These are phyloP conservation scores for Mediolabrus comicus DNA, from an alignment of 108 stramenopile genomes.

Conservation along the genomic window DNA sequence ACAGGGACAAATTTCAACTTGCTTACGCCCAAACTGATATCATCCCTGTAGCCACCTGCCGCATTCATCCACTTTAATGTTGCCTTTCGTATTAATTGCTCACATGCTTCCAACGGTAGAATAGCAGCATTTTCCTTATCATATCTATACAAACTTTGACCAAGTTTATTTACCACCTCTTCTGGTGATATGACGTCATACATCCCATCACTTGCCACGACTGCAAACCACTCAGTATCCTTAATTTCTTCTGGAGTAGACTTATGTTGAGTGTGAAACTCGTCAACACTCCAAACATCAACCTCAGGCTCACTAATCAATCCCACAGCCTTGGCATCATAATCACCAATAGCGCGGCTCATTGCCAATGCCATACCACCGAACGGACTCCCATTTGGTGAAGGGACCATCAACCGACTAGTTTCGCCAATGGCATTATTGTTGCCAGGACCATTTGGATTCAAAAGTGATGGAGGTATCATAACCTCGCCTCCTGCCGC, in stretches of 20 bases:
- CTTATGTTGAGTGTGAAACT: constrained; percentile 9
- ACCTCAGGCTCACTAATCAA: constrained; percentile 69
- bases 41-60: constrained; percentile 26
- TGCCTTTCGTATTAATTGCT: constrained; percentile 40
- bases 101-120: constrained; percentile 24
- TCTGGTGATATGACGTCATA: constrained; percentile 47
- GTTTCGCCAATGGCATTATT: constrained; percentile 6
- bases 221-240: constrained; percentile 45
- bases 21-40: constrained; percentile 37
- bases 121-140: background rate
- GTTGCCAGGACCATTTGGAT: background rate
- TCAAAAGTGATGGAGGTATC: constrained; percentile 35
- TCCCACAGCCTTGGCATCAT: constrained; percentile 59
- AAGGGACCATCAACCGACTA: constrained; percentile 46
- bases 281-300: constrained; percentile 54
- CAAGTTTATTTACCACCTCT: constrained; percentile 18
- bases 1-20: constrained; percentile 18
- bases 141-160: constrained; percentile 27
- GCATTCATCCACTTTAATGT: constrained; percentile 23
- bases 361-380: constrained; percentile 64
- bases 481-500: constrained; percentile 57
- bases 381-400: constrained; percentile 21
- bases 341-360: constrained; percentile 78
- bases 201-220: constrained; percentile 79
- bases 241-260: constrained; percentile 1